Base-by-base conservation (phyloP, 371 early-diverging fungal species). In the Mortierella sp. region DNA sequence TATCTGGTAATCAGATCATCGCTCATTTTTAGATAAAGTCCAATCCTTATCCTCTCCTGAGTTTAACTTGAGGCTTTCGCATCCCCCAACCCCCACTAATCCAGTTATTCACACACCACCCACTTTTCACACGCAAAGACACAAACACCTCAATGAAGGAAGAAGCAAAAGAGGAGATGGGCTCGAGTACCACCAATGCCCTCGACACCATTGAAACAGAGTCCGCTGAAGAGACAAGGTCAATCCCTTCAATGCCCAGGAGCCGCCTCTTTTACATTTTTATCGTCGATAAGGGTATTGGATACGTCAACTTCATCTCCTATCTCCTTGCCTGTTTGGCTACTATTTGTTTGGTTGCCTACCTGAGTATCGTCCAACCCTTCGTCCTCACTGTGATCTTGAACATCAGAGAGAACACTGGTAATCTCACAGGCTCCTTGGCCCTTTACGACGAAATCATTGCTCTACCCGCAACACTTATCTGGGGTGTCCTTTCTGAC, bases 401-500 rank as follows among this genome's bases (percentile, higher is more conserved):
- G n/a, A 55, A 63, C 5, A 72, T 70, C 50, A 47, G 10, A 10
- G 60, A 50, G 4, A 62, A 75, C 43, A 70, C 59, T 16, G 89
- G 90, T 53, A 76, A 71, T 65, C 48, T 84, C 38, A 81, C 83
- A 13, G 88, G 87, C 9, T 74, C 74, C 8, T 59, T 91, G 13
- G 76, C 88, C 1, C 88, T 93, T 8, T 91, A 89, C 68, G 92
- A 92, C 60, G 91, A 95, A 83, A 79, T 94, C 45, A 47, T 88
- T 38, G 86, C 88, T 9, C 33, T 91, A 1, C 59, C 86, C 33
- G 68, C 82, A 3, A 85, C 86, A 0, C 47, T 73, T n/a, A 8
- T 88, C 43, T 91, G 92, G 90, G 93, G 93, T 22, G 15, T 88
- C 13, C 63, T 85, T 0, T 88, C 88, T 0, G 91, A 91, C 63